Evolutionary conservation across 257 asterid species (phyloP).

Genomic region (Handroanthus guayacan): DNA sequence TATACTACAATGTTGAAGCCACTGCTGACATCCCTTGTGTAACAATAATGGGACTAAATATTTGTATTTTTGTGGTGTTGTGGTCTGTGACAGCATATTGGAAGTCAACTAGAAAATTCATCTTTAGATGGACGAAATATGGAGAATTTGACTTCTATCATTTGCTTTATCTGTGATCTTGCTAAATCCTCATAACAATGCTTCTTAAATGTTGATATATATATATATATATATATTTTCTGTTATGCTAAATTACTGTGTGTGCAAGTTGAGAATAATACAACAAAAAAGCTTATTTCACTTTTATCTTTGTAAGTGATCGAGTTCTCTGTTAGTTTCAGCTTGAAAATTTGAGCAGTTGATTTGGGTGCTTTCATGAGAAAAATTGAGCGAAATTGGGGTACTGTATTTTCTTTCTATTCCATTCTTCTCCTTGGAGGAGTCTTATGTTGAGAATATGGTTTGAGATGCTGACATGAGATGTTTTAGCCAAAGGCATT

Average conservation of each 20-base stretch:
- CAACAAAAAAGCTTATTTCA: conserved; percentile 8
- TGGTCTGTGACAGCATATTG: conserved; percentile 5
- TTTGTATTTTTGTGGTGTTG: neutral
- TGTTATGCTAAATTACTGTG: neutral
- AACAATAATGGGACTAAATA: neutral
- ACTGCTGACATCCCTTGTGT: neutral
- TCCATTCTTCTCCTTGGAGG: neutral
- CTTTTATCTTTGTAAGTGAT: conserved; percentile 1
- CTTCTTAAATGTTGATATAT: neutral
- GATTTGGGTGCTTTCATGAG: neutral
- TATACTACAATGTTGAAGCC: neutral
- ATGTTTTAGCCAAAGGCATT: conserved; percentile 10
- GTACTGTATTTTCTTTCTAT: neutral
- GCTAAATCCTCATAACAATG: neutral
- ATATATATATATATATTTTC: neutral
- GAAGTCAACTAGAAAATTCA: conserved; percentile 8
- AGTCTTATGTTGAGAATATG: conserved; percentile 11
- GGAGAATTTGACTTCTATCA: neutral
- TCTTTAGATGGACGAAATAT: neutral
- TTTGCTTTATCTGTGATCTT: neutral
- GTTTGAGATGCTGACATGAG: neutral
- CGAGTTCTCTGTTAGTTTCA: conserved; percentile 6
- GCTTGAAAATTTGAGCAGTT: neutral
- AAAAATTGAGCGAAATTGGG: conserved; percentile 12
- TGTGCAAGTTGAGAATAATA: neutral